A percentile compares a stretch with the other conserved stretches of the same genome.
Conservation (phyloP, 2,329 filamentous ascomycete species). For the Fusarium mundagurra region DNA sequence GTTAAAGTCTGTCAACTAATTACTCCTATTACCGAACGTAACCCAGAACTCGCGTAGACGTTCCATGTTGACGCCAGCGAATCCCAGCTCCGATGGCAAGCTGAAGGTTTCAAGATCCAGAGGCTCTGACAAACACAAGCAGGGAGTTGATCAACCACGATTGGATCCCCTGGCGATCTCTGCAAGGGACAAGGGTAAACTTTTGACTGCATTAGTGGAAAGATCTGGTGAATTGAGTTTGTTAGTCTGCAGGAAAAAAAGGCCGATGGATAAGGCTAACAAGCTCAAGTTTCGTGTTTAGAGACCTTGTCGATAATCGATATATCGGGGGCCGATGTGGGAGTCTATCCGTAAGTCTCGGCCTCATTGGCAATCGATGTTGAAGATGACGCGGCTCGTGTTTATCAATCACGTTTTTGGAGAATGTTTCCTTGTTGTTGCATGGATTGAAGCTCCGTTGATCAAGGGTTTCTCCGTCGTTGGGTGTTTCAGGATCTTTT, state of each 20-base stretch:
- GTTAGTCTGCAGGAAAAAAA: constrained; percentile 6
- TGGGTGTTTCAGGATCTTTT: constrained; percentile 34
- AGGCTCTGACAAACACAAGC: constrained; percentile 27
- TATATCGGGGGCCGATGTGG: constrained; percentile 5
- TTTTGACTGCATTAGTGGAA: constrained; percentile 37
- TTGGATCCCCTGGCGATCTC: constrained; percentile 33
- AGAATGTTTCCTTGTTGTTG: constrained; percentile 34
- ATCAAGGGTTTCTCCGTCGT: constrained; percentile 28
- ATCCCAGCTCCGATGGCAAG: constrained; percentile 30
- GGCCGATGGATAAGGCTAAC: constrained; percentile 17
- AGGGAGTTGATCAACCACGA: constrained; percentile 16
- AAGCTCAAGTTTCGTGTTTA: constrained; percentile 37
- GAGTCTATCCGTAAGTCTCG: neutral
- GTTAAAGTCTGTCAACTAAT: constrained; percentile 9
- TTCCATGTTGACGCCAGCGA: constrained; percentile 25
- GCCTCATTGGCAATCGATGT: constrained; percentile 11
- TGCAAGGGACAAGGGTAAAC: constrained; percentile 17
- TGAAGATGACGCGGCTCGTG: constrained; percentile 39
- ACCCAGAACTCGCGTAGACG: constrained; percentile 15
- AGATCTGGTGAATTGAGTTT: constrained; percentile 29
- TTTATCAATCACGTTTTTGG: constrained; percentile 26
- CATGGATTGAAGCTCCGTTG: constrained; percentile 9
- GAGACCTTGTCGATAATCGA: neutral
- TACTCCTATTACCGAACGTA: constrained; percentile 12
- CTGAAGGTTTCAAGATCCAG: constrained; percentile 38